Conservation (phyloP, 1,284 basidiomycete species). For the Spongiforma sp. region DNA sequence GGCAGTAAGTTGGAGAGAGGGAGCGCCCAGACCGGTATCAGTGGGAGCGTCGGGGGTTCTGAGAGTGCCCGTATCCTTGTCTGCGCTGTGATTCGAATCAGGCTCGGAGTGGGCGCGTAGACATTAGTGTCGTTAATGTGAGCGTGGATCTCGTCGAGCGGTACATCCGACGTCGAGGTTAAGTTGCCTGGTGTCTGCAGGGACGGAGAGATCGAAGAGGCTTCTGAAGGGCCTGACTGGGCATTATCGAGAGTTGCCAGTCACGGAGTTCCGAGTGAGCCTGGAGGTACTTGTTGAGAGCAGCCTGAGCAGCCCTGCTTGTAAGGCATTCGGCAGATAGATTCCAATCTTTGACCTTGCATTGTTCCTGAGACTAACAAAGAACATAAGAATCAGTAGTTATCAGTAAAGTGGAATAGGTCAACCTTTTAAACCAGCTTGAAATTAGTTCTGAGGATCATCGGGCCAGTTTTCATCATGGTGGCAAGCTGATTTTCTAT, state of each 20-base stretch:
- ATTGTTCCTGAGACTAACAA: not conserved
- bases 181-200: slow-evolving; percentile 13
- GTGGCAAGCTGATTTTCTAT: too few relatives aligned
- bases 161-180: slow-evolving; percentile 27
- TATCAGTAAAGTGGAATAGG: too few relatives aligned
- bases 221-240: slow-evolving; percentile 15
- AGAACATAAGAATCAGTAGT: too few relatives aligned
- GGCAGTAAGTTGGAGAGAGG: not conserved
- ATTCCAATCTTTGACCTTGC: not conserved
- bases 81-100: slow-evolving; percentile 23
- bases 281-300: not conserved
- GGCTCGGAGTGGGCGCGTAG: slow-evolving; percentile 25
- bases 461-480: too few relatives aligned
- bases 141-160: slow-evolving; percentile 26
- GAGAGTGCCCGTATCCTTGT: slow-evolving; percentile 16
- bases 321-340: not conserved
- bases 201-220: slow-evolving; percentile 26
- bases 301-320: not conserved
- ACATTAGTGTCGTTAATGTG: slow-evolving; percentile 31
- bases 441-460: too few relatives aligned
- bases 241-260: slow-evolving; percentile 3
- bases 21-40: slow-evolving; percentile 7
- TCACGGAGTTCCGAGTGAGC: too few relatives aligned
- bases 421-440: too few relatives aligned
- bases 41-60: slow-evolving; percentile 15